Base-by-base conservation (phyloP, 2,329 filamentous ascomycete genomes). In the Aureobasidium vineae region DNA sequence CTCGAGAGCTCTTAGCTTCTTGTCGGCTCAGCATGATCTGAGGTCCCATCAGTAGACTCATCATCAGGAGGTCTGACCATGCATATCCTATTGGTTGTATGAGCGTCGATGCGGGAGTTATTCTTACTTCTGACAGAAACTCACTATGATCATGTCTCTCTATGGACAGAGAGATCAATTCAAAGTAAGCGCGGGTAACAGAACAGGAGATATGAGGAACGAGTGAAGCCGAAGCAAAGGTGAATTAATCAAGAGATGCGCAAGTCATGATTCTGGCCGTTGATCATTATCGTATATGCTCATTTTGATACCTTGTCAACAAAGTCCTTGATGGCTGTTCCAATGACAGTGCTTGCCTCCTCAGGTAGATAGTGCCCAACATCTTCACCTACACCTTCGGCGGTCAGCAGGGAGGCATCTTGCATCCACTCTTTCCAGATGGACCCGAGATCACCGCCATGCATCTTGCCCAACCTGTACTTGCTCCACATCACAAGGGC, bases 361-460 rank as follows among this genome's bases (percentile, higher is more conserved):
- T 83, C 81, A 1, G 79, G 75, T 54, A 83, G 68, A 69, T 81
- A 83, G 75, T 84, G 81, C 0, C 81, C 78, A 68, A 75, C 72
- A 11, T 75, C 77, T 69, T 76, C 75, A 38, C 72, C 71, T 65
- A 81, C 69, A 26, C 72, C 72, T n/a, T 72, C 68, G 63, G 69
- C 71, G 49, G 72, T 73, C 68, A 77, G 66, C 70, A 74, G 69
- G n/a, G 67, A 70, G 16, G 73, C 73, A 2, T 74, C 72, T 10
- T 73, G 73, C 41, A 82, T 75, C 80, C 81, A 84, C 6, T 77
- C 73, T 65, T 70, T 74, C 83, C 82, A 84, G 2, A 79, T 74
- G 16, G 68, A 71, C 21, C 71, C 72, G 5, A 83, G 75, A 72
- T 83, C 76, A 65, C 75, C 76, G 63, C 75, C 75, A 68, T 80